These are phyloP conservation scores for Cladophialophora immunda DNA, from an alignment of 2,329 filamentous ascomycete species.

Conservation along the genomic window DNA sequence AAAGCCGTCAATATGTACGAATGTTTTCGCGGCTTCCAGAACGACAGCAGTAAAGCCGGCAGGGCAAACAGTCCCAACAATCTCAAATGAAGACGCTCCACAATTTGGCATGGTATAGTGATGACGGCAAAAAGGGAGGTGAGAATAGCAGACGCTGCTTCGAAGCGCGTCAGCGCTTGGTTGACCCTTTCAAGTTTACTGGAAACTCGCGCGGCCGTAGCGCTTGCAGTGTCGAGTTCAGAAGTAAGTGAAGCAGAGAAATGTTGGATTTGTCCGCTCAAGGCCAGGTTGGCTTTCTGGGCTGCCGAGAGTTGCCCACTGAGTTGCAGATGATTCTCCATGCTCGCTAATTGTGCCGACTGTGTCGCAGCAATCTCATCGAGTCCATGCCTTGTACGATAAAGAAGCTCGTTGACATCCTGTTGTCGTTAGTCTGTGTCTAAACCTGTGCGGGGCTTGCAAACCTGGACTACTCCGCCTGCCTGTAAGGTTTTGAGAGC, in stretches of 20 bases:
- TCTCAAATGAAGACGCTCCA: constrained; percentile 28
- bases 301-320: constrained; percentile 24
- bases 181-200: constrained; percentile 33
- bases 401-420: constrained; percentile 24
- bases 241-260: constrained; percentile 26
- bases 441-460: neutral
- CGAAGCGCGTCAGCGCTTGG: constrained; percentile 28
- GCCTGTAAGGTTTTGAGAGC: constrained; percentile 24
- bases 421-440: constrained; percentile 10
- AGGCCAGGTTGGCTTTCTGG: constrained; percentile 25
- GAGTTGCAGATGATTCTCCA: constrained; percentile 22
- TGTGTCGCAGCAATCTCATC: constrained; percentile 19
- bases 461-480: constrained; percentile 24
- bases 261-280: constrained; percentile 24
- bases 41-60: constrained; percentile 23
- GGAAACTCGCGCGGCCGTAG: constrained; percentile 27
- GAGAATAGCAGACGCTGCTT: constrained; percentile 30
- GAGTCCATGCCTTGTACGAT: constrained; percentile 20
- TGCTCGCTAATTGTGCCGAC: constrained; percentile 19
- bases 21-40: constrained; percentile 31
- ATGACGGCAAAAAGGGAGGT: constrained; percentile 28
- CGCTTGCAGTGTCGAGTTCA: constrained; percentile 29
- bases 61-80: constrained; percentile 26
- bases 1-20: constrained; percentile 28
- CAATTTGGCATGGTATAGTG: constrained; percentile 27